Base-by-base conservation (phyloP, 177 flowering plant genomes). In the Vitis hybrid region DNA sequence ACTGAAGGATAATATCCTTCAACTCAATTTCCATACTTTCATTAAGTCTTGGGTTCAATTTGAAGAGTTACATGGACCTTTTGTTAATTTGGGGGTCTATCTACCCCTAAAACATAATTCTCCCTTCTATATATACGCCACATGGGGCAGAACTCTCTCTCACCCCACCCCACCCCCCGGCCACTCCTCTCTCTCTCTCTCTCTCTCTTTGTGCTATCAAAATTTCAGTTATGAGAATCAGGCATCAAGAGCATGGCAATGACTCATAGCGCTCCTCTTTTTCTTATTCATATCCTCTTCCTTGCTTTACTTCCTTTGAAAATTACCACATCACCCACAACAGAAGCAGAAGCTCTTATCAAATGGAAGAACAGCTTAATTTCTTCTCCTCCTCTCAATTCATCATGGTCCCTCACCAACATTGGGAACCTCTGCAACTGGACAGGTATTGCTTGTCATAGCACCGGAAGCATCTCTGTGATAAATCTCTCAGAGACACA, bases 341-440 rank as follows among this genome's bases (percentile, higher is more conserved):
- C 81, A 49, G 81, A 85, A 76, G 87, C 85, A 5, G 74, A 81
- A 59, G 84, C 93, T 73, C 82, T 89, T 46, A 24, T 89, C 64
- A 68, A 67, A 68, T 89, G 93, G 93, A 93, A 83, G 72, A 80
- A 70, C 76, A 82, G 71, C 74, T 68, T 90, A 4, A 50, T 76
- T 27, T 63, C 71, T 24, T 46, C 87, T n/a, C 30, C 73, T 13
- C 59, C 84, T 49, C 80, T 90, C 67, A 49, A 35, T 27, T 88
- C 95, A 32, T 32, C 41, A 21, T 93, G 98, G 98, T 80, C 90
- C 58, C 70, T 74, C 64, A n/a, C 75, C 65, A 82, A 84, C 85
- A 5, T 74, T 56, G 46, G 46, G 60, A 79, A 71, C 75, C 86
- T 82, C 52, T 93, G 97, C 87, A 82, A 78, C 64, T 94, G 96